These are phyloP conservation scores for Pseudogymnoascus pannorum DNA, from an alignment of 2,329 filamentous ascomycete species.

Conservation along the genomic window DNA sequence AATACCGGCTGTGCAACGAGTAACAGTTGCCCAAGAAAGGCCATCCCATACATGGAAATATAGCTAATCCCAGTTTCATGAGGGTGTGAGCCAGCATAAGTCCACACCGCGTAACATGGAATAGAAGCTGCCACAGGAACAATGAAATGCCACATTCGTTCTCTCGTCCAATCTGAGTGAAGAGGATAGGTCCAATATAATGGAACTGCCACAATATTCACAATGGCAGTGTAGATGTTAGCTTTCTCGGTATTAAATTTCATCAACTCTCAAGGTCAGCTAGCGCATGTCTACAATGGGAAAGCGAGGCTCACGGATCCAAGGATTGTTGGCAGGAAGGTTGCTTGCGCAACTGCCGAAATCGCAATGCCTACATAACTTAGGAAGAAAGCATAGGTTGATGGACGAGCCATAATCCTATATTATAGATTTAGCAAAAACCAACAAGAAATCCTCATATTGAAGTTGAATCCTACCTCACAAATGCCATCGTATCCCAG, in stretches of 20 bases:
- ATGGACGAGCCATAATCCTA: constrained; percentile 19
- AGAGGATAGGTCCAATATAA: constrained; percentile 7
- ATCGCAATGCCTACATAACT: constrained; percentile 19
- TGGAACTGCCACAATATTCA: constrained; percentile 19
- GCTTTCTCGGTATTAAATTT: constrained; percentile 17
- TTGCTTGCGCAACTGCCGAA: constrained; percentile 20
- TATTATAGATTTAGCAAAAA: neutral
- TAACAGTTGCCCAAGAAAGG: constrained; percentile 20
- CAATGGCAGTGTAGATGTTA: constrained; percentile 20
- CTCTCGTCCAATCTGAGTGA: constrained; percentile 6
- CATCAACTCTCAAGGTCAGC: constrained; percentile 13
- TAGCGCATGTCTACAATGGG: neutral
- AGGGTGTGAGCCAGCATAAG: constrained; percentile 7
- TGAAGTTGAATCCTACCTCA: neutral
- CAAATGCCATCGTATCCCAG: constrained; percentile 19
- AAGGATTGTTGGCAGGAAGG: constrained; percentile 21
- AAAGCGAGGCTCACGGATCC: neutral
- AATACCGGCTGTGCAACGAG: constrained; percentile 13
- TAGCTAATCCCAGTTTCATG: neutral
- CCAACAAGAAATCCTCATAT: neutral
- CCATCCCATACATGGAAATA: constrained; percentile 17
- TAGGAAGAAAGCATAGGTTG: constrained; percentile 21
- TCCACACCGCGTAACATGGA: constrained; percentile 9
- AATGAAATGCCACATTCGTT: constrained; percentile 10
- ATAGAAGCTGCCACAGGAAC: neutral